Conservation (phyloP, 345 rosid genomes). For the Alliaria petiolata region DNA sequence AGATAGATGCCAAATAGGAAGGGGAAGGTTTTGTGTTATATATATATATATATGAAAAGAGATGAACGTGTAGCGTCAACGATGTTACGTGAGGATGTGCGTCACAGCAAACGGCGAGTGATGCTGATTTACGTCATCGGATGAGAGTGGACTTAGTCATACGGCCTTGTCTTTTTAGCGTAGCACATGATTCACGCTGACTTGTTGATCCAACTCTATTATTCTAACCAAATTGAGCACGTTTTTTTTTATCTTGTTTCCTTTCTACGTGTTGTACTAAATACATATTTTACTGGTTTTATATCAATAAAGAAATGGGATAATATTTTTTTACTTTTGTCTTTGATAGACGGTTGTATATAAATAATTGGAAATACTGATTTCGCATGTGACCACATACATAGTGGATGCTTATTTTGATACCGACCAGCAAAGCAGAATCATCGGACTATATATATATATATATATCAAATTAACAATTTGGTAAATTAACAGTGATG, state of each 20-base stretch:
- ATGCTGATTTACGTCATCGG: slow-evolving; percentile 41
- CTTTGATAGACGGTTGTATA: neutral
- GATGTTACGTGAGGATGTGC: slow-evolving; percentile 48
- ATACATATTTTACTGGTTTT: neutral
- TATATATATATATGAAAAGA: neutral
- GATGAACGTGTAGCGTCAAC: slow-evolving; percentile 54
- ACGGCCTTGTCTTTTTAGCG: slow-evolving; percentile 21
- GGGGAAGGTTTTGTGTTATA: neutral
- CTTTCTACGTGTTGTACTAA: slow-evolving; percentile 7
- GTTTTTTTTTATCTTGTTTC: neutral
- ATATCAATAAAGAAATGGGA: neutral
- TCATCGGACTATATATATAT: neutral
- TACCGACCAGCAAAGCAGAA: neutral
- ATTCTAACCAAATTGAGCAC: slow-evolving; percentile 14
- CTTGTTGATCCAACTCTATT: neutral
- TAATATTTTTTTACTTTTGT: neutral
- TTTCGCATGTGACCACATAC: neutral
- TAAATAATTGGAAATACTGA: neutral
- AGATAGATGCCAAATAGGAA: neutral
- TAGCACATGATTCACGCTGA: slow-evolving; percentile 21
- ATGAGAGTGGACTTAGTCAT: slow-evolving; percentile 37
- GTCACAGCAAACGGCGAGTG: slow-evolving; percentile 45
- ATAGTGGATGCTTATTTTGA: slow-evolving; percentile 9
- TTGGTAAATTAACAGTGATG: neutral
- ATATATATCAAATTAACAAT: too few relatives aligned